Evolutionary conservation across 257 asterid species (phyloP).

Genomic region (Thymus quinquecostatus): DNA sequence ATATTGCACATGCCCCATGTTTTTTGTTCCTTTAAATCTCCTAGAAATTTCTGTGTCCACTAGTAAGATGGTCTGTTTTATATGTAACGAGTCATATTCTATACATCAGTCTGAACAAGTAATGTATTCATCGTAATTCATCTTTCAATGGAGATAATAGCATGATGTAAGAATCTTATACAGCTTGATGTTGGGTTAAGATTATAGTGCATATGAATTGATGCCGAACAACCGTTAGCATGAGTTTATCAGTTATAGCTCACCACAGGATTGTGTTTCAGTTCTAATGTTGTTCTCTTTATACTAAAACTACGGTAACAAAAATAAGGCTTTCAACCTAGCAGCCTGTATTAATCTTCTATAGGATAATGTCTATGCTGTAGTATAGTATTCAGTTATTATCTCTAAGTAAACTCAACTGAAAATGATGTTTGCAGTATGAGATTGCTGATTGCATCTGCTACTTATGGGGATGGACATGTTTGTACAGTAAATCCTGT

Average conservation of each 20-base stretch:
- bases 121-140: conserved; percentile 12
- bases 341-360: conserved; percentile 1
- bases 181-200: conserved; percentile 20
- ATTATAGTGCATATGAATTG: conserved; percentile 16
- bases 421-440: neutral
- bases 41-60: neutral
- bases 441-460: conserved; percentile 17
- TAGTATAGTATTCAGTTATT: neutral
- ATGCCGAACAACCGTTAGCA: neutral
- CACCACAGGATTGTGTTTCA: neutral
- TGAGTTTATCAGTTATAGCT: neutral
- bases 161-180: conserved; percentile 5
- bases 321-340: neutral
- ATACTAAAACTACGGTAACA: neutral
- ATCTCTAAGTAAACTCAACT: conserved; percentile 13
- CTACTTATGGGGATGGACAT: conserved; percentile 3
- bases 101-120: conserved; percentile 9
- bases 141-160: neutral
- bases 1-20: conserved; percentile 2
- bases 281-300: conserved; percentile 7
- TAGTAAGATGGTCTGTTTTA: conserved; percentile 10
- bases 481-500: conserved; percentile 10
- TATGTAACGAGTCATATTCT: conserved; percentile 6
- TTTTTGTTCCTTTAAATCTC: conserved; percentile 7
- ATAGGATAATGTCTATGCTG: neutral